These are phyloP conservation scores for Tieghemiomyces parasiticus DNA, from an alignment of 192 early-diverging fungal species.

Conservation along the genomic window DNA sequence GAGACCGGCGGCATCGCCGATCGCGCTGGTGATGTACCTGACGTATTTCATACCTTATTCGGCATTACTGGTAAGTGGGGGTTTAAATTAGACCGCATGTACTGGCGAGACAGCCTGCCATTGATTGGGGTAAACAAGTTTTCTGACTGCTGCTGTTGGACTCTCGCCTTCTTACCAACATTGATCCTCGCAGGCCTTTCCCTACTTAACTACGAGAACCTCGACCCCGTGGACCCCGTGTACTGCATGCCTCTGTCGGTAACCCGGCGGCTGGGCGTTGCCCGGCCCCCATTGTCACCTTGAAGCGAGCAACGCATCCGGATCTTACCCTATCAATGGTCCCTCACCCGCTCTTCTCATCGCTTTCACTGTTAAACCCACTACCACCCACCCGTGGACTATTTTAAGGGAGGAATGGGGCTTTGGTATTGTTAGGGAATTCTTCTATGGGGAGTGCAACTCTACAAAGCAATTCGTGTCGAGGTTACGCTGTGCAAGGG, in stretches of 20 bases:
- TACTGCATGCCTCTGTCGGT: constrained; percentile 73
- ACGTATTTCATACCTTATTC: constrained; percentile 97
- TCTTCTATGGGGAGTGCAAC: no score
- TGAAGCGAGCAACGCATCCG: no score
- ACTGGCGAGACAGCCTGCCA: background rate
- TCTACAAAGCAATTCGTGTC: no score
- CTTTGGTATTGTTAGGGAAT: no score
- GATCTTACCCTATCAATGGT: no score
- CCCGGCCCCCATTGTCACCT: no score
- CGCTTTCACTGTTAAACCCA: no score
- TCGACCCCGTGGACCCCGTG: constrained; percentile 72
- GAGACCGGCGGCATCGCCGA: constrained; percentile 89
- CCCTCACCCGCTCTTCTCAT: no score
- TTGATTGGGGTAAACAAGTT: background rate
- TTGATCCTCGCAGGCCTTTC: constrained; percentile 56
- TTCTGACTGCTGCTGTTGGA: background rate
- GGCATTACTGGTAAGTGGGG: constrained; percentile 54
- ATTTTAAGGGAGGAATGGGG: no score
- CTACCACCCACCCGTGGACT: no score
- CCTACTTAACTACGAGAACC: constrained; percentile 57
- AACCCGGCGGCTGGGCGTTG: constrained; percentile 36
- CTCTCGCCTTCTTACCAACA: background rate
- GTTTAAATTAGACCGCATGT: background rate
- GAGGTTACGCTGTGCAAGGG: no score
- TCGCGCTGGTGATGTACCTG: constrained; percentile 75